Base-by-base conservation (phyloP, 129 eudicot species). In the Deinandra increscens region DNA sequence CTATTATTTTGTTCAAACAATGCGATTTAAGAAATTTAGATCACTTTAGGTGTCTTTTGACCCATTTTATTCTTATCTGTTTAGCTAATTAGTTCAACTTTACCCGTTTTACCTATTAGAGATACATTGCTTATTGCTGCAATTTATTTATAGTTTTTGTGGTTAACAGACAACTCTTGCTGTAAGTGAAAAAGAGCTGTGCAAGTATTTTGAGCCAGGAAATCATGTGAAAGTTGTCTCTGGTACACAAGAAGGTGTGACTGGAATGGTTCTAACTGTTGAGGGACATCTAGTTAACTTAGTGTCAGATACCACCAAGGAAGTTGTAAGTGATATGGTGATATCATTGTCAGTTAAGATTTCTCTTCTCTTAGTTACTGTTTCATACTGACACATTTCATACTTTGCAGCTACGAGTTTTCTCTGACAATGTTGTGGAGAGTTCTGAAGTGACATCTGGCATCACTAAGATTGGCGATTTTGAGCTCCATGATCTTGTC, bases 381-480 rank as follows among this genome's bases (percentile, higher is more conserved):
- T 36, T 36, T 14, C n/a, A 51, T 50, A 23, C 64, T 71, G 65
- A 60, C 18, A 4, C 66, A 26, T 37, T 39, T 61, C 9, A 22
- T 70, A 44, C 41, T 20, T 10, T 59, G 12, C 83, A 93, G 98
- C 82, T 89, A 68, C 92, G 86, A 58, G 95, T 93, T n/a, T 93
- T 89, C 74, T 91, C 99, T 19, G 97, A 87, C 78, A 88, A 89
- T 82, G 93, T 93, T 76, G 95, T 89, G 74, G 97, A 89, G 79
- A 93, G 99, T 81, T 93, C 97, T 79, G 98, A 92, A 82, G 97
- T 93, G 36, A 93, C 99, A 33, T 85, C 97, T 45, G 99, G 99
- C 22, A 72, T 89, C 33, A 93, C 97, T 46, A 75, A 83, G 54
- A 89, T 93, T 60, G 99, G 97, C 51, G 97, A 89, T 44, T 93